Evolutionary conservation across 2,329 filamentous ascomycete genomes (phyloP).

Genomic region (Epichloe sibirici): DNA sequence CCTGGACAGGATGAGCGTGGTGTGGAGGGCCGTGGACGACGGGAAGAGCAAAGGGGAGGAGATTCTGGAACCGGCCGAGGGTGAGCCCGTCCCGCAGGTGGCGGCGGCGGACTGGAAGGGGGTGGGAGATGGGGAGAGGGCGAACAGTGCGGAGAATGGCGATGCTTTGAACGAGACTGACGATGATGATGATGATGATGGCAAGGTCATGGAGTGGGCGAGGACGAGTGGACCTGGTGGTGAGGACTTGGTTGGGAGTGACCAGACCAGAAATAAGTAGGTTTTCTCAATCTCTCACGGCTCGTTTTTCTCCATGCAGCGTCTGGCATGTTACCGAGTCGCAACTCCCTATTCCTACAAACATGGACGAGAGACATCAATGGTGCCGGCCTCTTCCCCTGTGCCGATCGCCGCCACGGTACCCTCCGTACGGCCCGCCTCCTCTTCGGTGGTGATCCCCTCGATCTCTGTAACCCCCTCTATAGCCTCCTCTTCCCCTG

Average conservation of each 20-base stretch:
- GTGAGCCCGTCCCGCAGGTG: conserved; percentile 59
- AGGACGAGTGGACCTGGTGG: conserved; percentile 25
- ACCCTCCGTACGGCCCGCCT: conserved; percentile 22
- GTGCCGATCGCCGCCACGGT: conserved; percentile 23
- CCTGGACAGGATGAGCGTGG: conserved; percentile 70
- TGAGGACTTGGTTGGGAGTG: conserved; percentile 17
- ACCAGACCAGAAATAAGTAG: conserved; percentile 3
- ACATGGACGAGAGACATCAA: conserved; percentile 7
- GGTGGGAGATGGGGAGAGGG: conserved; percentile 39
- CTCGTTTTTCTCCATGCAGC: neutral
- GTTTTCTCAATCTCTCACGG: neutral
- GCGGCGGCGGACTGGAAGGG: conserved; percentile 63
- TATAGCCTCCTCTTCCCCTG: conserved; percentile 14
- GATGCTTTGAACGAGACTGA: conserved; percentile 1
- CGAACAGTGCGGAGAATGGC: conserved; percentile 24
- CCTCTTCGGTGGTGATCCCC: conserved; percentile 17
- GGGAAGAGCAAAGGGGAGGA: conserved; percentile 15
- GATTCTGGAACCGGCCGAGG: conserved; percentile 50
- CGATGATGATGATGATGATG: conserved; percentile 9
- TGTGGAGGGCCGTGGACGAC: conserved; percentile 52
- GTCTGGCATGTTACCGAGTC: neutral
- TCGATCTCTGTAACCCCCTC: conserved; percentile 18
- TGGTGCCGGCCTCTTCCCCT: conserved; percentile 22
- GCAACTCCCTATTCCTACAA: neutral
- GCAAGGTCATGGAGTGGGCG: conserved; percentile 17